Base-by-base conservation (phyloP, 2,329 filamentous ascomycete species). In the Aureobasidium namibiae region DNA sequence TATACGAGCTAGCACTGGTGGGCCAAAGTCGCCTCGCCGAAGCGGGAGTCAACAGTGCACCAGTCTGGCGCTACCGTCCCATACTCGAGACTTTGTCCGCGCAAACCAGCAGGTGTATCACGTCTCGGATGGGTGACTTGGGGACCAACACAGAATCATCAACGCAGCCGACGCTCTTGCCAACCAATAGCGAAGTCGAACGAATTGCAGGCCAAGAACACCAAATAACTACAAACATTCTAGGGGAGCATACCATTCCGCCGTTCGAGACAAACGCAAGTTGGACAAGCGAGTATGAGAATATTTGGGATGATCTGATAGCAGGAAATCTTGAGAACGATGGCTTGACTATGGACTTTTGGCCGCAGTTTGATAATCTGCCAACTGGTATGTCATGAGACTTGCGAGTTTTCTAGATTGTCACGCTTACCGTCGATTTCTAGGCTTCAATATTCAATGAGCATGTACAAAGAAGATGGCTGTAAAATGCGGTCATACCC, bases 61-160 rank as follows among this genome's bases (percentile, higher is more conserved):
- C 72, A 26, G 80, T 72, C 33, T 71, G 77, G 26, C 68, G 79
- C 4, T 83, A 82, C 62, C 76, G 74, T 45, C 71, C 82, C 8
- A 79, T 83, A 1, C 71, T 83, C 0, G 78, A 82, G 50, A 79
- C 39, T 14, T 29, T 56, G 0, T 56, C 39, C 24, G n/a, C 41
- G 9, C n/a, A 56, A 8, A 56, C 53, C 8, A 18, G 11, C 14
- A 23, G 39, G 6, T 29, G 36, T 38, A 3, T 45, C 14, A 13
- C 38, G 2, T 44, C 16, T 4, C 39, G 18, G 7, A 1, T 1
- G 3, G 18, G 7, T 5, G 11, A 31, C 16, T 2, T 10, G 10
- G 29, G 7, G 1, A 21, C 13, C 3, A 29, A 29, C 1, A 24
- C 10, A 13, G 18, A 16, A n/a, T 2, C 29, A 1, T 38, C 23